phyloP scores from a whole-genome alignment of 108 stramenopile genomes.

The Cyclotella cryptica region DNA sequence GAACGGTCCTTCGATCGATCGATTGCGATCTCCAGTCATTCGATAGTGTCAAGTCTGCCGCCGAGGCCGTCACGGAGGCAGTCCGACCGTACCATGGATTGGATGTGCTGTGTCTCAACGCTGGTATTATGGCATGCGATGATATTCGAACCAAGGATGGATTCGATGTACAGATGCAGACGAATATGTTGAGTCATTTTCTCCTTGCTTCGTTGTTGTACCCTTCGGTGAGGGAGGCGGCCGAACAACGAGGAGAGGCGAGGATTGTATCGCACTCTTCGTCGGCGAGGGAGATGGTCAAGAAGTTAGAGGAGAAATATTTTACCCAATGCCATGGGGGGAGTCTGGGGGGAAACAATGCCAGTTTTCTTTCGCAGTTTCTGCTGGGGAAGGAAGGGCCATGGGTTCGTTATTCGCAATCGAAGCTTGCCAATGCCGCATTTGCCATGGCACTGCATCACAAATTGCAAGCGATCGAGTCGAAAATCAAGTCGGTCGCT shows the following conservation, averaged over 20 bases:
- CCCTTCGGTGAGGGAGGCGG: slow-evolving; percentile 54
- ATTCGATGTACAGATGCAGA: slow-evolving; percentile 69
- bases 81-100: slow-evolving; percentile 41
- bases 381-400: slow-evolving; percentile 27
- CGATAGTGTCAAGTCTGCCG: slow-evolving; percentile 48
- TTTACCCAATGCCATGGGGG: slow-evolving; percentile 59
- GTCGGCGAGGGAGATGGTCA: slow-evolving; percentile 30
- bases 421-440: slow-evolving; percentile 69
- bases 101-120: slow-evolving; percentile 65
- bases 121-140: slow-evolving; percentile 66
- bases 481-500: slow-evolving; percentile 37
- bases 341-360: slow-evolving; percentile 54
- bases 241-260: slow-evolving; percentile 52
- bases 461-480: slow-evolving; percentile 33
- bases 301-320: slow-evolving; percentile 53
- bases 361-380: slow-evolving; percentile 26
- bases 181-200: slow-evolving; percentile 70
- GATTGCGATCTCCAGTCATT: slow-evolving; percentile 58
- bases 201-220: slow-evolving; percentile 62
- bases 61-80: slow-evolving; percentile 28
- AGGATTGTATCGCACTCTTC: slow-evolving; percentile 58
- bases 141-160: slow-evolving; percentile 67
- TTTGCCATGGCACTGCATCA: slow-evolving; percentile 63
- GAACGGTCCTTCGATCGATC: slow-evolving; percentile 43
- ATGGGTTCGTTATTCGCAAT: slow-evolving; percentile 60